Conservation (phyloP, 495 filamentous ascomycete genomes). For the Tirmania nivea region DNA sequence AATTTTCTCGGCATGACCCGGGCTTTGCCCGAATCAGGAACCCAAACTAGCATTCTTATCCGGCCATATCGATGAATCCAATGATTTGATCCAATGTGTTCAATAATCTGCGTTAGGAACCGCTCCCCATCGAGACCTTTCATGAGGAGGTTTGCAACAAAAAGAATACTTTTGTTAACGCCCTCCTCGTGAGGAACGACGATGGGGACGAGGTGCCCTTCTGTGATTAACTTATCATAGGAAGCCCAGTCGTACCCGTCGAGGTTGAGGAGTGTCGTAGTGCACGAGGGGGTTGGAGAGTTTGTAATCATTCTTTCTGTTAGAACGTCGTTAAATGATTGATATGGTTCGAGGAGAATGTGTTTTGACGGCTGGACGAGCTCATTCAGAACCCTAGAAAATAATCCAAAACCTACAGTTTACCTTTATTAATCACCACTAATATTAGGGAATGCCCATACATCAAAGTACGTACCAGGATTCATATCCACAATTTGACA, state of each 20-base stretch:
- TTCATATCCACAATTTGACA: conserved; percentile 81
- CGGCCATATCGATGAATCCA: conserved; percentile 41
- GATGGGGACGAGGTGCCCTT: conserved; percentile 20
- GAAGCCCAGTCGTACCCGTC: conserved; percentile 26
- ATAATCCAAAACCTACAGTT: conserved; percentile 29
- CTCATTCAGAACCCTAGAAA: conserved; percentile 54
- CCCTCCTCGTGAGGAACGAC: conserved; percentile 1
- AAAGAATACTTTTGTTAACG: conserved; percentile 12
- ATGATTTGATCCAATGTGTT: conserved; percentile 20
- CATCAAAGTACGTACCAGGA: conserved; percentile 30
- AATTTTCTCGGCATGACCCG: conserved; percentile 31
- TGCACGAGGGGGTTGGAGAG: neutral
- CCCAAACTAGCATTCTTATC: conserved; percentile 50
- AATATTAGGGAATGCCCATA: neutral
- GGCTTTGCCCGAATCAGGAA: conserved; percentile 28
- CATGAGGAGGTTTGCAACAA: conserved; percentile 24
- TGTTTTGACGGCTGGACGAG: conserved; percentile 54
- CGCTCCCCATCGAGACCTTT: conserved; percentile 14
- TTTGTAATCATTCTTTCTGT: conserved; percentile 25
- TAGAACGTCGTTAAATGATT: conserved; percentile 35
- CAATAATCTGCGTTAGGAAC: conserved; percentile 24
- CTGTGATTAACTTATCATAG: conserved; percentile 26
- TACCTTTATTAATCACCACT: neutral
- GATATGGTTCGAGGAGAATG: conserved; percentile 48
- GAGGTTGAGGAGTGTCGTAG: neutral